phyloP scores from a whole-genome alignment of 768 basidiomycete species.

The Amanita exitialis region DNA sequence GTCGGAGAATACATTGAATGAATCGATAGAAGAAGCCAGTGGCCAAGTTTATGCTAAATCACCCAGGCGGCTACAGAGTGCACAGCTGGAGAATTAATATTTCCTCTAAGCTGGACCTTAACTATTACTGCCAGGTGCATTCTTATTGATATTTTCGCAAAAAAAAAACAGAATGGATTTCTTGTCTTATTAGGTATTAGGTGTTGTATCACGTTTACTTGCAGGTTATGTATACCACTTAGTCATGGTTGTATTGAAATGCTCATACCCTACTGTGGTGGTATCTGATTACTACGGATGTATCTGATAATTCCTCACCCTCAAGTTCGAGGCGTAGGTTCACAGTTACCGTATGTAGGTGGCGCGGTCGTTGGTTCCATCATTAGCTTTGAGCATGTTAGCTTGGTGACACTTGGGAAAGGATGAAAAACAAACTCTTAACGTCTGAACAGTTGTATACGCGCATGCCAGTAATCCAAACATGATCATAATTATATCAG shows the following conservation, averaged over 20 bases:
- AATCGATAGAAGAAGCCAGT: background rate
- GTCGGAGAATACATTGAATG: slow-evolving; percentile 3
- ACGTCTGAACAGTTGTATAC: slow-evolving; percentile 77
- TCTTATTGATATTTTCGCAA: slow-evolving; percentile 4
- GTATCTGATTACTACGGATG: background rate
- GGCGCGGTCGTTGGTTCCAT: slow-evolving; percentile 33
- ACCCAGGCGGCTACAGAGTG: background rate
- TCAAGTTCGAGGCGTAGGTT: slow-evolving; percentile 3
- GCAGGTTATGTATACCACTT: background rate
- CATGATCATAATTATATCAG: slow-evolving; percentile 62
- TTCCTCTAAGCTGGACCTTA: background rate
- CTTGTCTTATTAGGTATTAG: background rate
- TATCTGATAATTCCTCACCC: background rate
- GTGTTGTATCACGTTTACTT: background rate
- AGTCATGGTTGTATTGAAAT: background rate
- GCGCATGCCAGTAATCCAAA: slow-evolving; percentile 66
- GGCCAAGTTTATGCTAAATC: background rate
- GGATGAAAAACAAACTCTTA: slow-evolving; percentile 38
- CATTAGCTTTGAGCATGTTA: slow-evolving; percentile 41
- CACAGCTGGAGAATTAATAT: background rate
- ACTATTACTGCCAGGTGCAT: background rate
- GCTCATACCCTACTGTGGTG: background rate
- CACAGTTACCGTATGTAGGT: slow-evolving; percentile 25
- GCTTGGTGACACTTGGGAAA: background rate
- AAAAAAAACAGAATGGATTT: background rate